Percentiles rank a stretch among this genome's conserved stretches.
phyloP scores from a whole-genome alignment of 371 early-diverging fungal genomes.

The Circinella minor region DNA sequence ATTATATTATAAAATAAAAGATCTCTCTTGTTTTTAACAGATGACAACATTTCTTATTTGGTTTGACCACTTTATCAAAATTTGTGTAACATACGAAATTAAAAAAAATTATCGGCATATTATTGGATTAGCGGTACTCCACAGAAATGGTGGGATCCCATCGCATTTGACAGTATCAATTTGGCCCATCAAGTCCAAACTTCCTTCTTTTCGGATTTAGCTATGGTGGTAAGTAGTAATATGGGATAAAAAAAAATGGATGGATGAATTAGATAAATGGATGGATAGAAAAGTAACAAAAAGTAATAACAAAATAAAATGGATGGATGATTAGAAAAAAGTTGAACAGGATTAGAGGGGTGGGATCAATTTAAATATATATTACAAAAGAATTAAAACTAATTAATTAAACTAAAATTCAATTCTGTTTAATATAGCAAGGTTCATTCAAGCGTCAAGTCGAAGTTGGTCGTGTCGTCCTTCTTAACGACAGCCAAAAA shows the following conservation, averaged over 20 bases:
- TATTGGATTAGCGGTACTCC: too few relatives aligned
- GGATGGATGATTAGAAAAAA: neutral
- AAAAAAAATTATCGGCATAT: too few relatives aligned
- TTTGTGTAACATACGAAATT: too few relatives aligned
- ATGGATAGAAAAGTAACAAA: neutral
- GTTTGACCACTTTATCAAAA: too few relatives aligned
- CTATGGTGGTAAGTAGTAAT: constrained; percentile 1
- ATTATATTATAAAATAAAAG: too few relatives aligned
- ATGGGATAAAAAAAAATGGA: neutral
- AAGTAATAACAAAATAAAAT: neutral
- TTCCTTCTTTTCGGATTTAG: constrained; percentile 6
- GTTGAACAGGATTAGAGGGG: too few relatives aligned
- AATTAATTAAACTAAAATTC: neutral
- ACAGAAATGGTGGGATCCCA: neutral
- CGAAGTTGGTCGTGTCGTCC: constrained; percentile 98
- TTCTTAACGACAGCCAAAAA: constrained; percentile 94
- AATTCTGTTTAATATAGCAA: constrained; percentile 33
- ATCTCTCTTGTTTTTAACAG: too few relatives aligned
- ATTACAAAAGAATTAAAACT: too few relatives aligned
- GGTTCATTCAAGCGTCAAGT: constrained; percentile 89
- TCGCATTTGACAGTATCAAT: neutral
- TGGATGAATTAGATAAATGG: constrained; percentile 10
- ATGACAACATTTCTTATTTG: too few relatives aligned
- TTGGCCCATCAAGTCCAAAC: neutral
- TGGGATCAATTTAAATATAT: neutral